Evolutionary conservation across 1,284 basidiomycete species (phyloP), one percentile per base, ranked within the genome.

Genomic region (Vanrija humicola): DNA sequence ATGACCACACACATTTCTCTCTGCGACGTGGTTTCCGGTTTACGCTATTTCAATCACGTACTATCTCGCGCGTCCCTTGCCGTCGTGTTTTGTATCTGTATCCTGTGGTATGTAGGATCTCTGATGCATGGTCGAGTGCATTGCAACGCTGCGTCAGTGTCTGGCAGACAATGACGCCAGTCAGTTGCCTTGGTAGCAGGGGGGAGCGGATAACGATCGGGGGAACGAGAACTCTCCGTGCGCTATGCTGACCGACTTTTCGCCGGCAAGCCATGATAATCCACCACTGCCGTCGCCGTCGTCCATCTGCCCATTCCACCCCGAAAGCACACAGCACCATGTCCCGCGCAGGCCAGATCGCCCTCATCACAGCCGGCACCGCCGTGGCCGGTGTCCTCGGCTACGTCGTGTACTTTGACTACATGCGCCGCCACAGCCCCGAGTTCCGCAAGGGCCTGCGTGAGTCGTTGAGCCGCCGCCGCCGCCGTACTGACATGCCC

Each of bases 361-460:
- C 87, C 69, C 83, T 87, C 48, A 83, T 85, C 52, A 79, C 87
- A 67, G 83, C 74, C 44, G 74, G 72, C n/a, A 63, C 88, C 34
- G 77, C 85, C 46, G 69, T 81, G 38, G 81, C 84, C 25, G 84
- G 85, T 48, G 69, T 87, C 43, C 76, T 88, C 50, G 88, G 85
- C 18, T 96, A 95, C 74, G 89, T 87, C 38, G 81, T 85, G 55
- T 98, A 94, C 79, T 98, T 98, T 73, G 95, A 98, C 82, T 88
- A 96, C 81, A 89, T 85, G 79, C 86, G 95, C 55, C 84, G 92
- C 67, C 92, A 88, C 74, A 91, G 97, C 73, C 77, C 82, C 40
- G 81, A 82, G 14, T 98, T 98, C 83, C 86, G 95, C 75, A 92
- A 86, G 79, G 84, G 83, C 74, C 83, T 98, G 59, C 85, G 92